Conservation (phyloP, 2,329 filamentous ascomycete species). For the Microascus cirrosus region DNA sequence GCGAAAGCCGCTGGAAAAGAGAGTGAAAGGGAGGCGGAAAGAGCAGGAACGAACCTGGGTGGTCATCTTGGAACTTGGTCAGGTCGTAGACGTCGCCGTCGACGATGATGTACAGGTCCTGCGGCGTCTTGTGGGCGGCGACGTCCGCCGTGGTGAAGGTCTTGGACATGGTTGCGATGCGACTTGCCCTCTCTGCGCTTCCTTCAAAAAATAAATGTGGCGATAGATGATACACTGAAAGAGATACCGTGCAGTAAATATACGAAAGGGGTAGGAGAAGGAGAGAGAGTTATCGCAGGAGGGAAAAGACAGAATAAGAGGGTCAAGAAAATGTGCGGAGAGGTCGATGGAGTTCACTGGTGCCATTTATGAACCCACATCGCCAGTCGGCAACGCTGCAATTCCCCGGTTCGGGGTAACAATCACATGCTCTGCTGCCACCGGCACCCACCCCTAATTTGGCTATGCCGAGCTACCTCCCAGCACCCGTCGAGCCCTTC, state of each 20-base stretch:
- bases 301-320: not conserved
- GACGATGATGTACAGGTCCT: constrained; percentile 79
- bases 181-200: not conserved
- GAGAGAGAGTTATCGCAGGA: not conserved
- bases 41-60: constrained; percentile 52
- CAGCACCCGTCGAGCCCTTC: not conserved
- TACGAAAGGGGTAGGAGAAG: not conserved
- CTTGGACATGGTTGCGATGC: constrained; percentile 60
- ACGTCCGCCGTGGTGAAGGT: constrained; percentile 78
- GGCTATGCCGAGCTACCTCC: not conserved
- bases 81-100: constrained; percentile 95
- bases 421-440: not conserved
- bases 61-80: constrained; percentile 77
- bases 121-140: constrained; percentile 78
- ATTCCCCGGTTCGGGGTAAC: too few relatives aligned
- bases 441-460: not conserved
- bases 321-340: not conserved
- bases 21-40: not conserved
- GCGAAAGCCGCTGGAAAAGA: not conserved
- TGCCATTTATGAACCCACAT: not conserved
- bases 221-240: not conserved
- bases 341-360: not conserved
- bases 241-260: not conserved
- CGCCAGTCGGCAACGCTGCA: not conserved
- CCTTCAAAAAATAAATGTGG: not conserved